These are phyloP conservation scores for Tubosaeta sp. DNA, from an alignment of 768 basidiomycete species.

Conservation along the genomic window DNA sequence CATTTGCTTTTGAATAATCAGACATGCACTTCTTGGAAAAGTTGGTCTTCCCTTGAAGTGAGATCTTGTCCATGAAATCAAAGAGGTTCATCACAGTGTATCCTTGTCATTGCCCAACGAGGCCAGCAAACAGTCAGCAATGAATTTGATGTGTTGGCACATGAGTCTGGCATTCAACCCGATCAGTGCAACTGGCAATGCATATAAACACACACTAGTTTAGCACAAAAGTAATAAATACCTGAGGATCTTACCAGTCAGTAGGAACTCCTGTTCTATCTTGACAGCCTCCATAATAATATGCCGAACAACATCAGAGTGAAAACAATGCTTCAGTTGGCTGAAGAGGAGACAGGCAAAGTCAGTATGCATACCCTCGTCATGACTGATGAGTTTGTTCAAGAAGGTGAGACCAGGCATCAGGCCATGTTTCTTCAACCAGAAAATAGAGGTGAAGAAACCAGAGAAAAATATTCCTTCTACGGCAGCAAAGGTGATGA, in stretches of 20 bases:
- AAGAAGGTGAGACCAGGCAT: too few species aligned
- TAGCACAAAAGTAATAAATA: not conserved
- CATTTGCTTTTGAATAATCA: constrained; percentile 68
- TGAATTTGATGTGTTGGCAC: constrained; percentile 89
- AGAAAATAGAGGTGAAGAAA: too few species aligned
- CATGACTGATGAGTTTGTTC: too few species aligned
- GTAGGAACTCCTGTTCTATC: too few species aligned
- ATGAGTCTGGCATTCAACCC: constrained; percentile 89
- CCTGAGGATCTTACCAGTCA: constrained; percentile 37
- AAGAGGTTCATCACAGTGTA: constrained; percentile 80
- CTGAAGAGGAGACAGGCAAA: too few species aligned
- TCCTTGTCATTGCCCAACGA: constrained; percentile 78
- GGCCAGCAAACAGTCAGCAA: constrained; percentile 83
- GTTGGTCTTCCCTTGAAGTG: constrained; percentile 93
- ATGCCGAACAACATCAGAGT: constrained; percentile 43
- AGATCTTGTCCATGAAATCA: constrained; percentile 95
- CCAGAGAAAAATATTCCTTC: too few species aligned
- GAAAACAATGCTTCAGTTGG: constrained; percentile 57
- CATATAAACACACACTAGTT: constrained; percentile 45
- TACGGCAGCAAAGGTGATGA: too few species aligned
- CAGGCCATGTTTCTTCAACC: too few species aligned
- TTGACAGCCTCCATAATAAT: too few species aligned
- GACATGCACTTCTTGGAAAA: constrained; percentile 96
- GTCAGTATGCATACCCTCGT: too few species aligned
- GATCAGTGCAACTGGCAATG: constrained; percentile 79